phyloP scores from a whole-genome alignment of 352 stramenopile genomes.

The Globisporangium iwayamae region DNA sequence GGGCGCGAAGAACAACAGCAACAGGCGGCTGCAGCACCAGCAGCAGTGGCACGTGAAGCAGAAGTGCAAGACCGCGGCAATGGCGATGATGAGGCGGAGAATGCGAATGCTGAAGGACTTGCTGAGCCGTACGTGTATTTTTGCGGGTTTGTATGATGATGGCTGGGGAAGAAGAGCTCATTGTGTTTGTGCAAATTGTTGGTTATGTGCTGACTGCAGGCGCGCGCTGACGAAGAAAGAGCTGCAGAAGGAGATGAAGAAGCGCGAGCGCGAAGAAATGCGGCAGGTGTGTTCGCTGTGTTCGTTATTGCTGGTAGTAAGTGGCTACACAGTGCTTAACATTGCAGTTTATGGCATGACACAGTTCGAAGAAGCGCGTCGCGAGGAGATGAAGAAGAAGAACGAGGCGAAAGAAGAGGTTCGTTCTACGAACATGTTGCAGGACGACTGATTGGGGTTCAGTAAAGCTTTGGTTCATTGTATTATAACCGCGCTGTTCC shows the following conservation, averaged over 20 bases:
- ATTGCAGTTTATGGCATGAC: no score
- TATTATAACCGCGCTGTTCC: not conserved
- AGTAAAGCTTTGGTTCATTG: no score
- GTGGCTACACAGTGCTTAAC: no score
- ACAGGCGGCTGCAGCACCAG: slow-evolving; percentile 11
- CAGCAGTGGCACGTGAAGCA: slow-evolving; percentile 9
- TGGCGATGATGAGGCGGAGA: slow-evolving; percentile 20
- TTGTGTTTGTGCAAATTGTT: not conserved
- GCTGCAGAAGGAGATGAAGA: slow-evolving; percentile 76
- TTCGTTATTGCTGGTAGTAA: no score
- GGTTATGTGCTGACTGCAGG: slow-evolving; percentile 13
- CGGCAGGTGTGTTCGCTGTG: slow-evolving; percentile 34
- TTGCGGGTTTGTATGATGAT: not conserved
- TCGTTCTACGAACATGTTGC: not conserved
- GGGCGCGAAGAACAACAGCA: slow-evolving; percentile 20
- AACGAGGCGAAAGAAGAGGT: slow-evolving; percentile 57
- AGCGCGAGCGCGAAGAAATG: slow-evolving; percentile 66
- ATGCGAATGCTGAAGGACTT: slow-evolving; percentile 14
- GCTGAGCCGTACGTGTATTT: slow-evolving; percentile 38
- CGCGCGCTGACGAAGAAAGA: slow-evolving; percentile 72
- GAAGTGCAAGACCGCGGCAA: slow-evolving; percentile 8
- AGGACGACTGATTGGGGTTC: not conserved
- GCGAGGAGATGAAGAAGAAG: slow-evolving; percentile 52
- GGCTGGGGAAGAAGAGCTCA: not conserved
- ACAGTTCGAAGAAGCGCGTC: slow-evolving; percentile 68